A percentile compares a stretch with the other conserved stretches of the same genome.
Evolutionary conservation across 768 basidiomycete species (phyloP).

Genomic region (Phylloporus scabripes): DNA sequence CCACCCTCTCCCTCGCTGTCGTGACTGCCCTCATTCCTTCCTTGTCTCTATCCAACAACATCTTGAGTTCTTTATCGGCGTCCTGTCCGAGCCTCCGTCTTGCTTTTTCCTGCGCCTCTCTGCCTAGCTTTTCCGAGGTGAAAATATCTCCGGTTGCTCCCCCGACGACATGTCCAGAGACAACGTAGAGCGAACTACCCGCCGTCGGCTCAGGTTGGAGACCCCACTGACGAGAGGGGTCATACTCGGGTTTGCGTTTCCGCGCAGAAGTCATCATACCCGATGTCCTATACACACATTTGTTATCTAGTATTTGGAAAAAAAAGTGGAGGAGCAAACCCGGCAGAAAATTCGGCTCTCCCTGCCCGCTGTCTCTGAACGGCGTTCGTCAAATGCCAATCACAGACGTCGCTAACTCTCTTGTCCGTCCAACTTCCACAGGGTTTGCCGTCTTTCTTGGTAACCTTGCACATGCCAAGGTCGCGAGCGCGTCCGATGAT

Average conservation of each 20-base stretch:
- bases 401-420: slow-evolving; percentile 80
- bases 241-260: slow-evolving; percentile 52
- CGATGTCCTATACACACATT: slow-evolving; percentile 49
- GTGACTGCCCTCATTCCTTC: slow-evolving; percentile 63
- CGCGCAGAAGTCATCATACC: slow-evolving; percentile 53
- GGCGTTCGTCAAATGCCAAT: slow-evolving; percentile 83
- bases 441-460: slow-evolving; percentile 69
- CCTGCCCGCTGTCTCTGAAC: slow-evolving; percentile 68
- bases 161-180: slow-evolving; percentile 72
- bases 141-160: slow-evolving; percentile 42
- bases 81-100: slow-evolving; percentile 57
- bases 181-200: slow-evolving; percentile 62
- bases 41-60: slow-evolving; percentile 57
- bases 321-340: slow-evolving; percentile 43
- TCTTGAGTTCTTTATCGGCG: slow-evolving; percentile 56
- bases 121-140: slow-evolving; percentile 65
- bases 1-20: slow-evolving; percentile 48
- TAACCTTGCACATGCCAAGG: slow-evolving; percentile 77
- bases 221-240: slow-evolving; percentile 72
- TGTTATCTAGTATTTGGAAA: background rate
- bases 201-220: slow-evolving; percentile 47
- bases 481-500: slow-evolving; percentile 83
- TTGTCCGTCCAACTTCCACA: slow-evolving; percentile 93
- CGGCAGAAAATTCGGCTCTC: slow-evolving; percentile 80
- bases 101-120: slow-evolving; percentile 74